A percentile compares a stretch with the other conserved stretches of the same genome.
Evolutionary conservation across 192 early-diverging fungal species (phyloP).

Genomic region (Linnemannia zychae): DNA sequence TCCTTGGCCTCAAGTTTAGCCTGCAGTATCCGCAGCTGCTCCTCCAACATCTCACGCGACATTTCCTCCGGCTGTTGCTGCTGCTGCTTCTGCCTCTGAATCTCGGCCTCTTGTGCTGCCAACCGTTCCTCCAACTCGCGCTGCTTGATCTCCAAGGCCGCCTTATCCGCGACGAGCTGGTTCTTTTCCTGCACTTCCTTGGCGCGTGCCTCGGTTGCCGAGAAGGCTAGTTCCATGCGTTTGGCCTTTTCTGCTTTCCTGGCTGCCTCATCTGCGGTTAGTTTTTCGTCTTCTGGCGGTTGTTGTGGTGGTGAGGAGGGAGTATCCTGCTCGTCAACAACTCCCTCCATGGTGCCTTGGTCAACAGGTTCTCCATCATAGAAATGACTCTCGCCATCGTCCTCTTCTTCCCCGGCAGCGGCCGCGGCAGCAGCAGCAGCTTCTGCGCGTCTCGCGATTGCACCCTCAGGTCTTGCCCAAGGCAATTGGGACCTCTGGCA

Average conservation of each 20-base stretch:
- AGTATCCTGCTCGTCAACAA: background rate
- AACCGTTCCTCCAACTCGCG: constrained; percentile 8
- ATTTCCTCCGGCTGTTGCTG: background rate
- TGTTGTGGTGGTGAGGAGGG: background rate
- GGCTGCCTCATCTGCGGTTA: background rate
- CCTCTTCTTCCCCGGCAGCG: background rate
- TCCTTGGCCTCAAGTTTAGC: constrained; percentile 15
- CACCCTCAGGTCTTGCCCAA: constrained; percentile 22
- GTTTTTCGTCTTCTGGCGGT: constrained; percentile 12
- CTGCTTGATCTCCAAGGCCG: background rate
- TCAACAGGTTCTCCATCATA: constrained; percentile 1
- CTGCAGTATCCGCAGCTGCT: constrained; percentile 34
- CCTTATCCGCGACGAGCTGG: constrained; percentile 5
- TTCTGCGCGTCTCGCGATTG: background rate
- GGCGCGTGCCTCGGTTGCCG: constrained; percentile 10
- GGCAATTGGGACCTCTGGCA: constrained; percentile 61
- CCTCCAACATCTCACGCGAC: constrained; percentile 20
- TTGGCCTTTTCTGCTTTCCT: background rate
- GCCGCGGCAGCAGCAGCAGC: background rate
- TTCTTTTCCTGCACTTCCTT: constrained; percentile 22
- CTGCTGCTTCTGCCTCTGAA: constrained; percentile 1
- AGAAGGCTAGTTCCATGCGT: background rate
- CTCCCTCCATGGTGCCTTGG: background rate
- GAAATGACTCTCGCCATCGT: constrained; percentile 26
- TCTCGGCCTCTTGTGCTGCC: background rate